These are phyloP conservation scores for Astragalus glycyphyllos DNA, from an alignment of 306 rosid species.

Conservation along the genomic window DNA sequence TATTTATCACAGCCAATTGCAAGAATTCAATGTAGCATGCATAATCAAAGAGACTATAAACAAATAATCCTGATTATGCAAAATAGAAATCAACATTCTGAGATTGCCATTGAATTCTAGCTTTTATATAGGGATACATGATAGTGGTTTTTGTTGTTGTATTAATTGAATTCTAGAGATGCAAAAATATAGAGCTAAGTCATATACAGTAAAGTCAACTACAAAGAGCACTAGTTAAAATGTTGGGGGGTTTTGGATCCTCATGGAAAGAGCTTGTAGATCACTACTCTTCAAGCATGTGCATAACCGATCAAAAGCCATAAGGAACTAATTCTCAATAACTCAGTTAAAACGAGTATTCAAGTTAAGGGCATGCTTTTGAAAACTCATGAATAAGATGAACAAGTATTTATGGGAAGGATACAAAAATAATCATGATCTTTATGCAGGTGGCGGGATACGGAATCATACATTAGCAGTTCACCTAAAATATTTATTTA, in stretches of 20 bases:
- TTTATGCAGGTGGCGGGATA: too few relatives aligned
- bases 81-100: slow-evolving; percentile 4
- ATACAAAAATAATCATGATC: neutral
- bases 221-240: neutral
- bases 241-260: neutral
- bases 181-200: slow-evolving; percentile 8
- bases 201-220: slow-evolving; percentile 8
- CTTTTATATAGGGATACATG: neutral
- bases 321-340: neutral
- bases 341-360: too few relatives aligned
- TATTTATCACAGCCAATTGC: slow-evolving; percentile 15
- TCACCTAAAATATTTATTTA: neutral
- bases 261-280: neutral
- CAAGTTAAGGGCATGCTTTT: too few relatives aligned
- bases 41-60: slow-evolving; percentile 7
- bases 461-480: neutral
- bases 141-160: neutral
- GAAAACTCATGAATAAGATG: slow-evolving; percentile 17
- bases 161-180: slow-evolving; percentile 10
- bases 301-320: neutral
- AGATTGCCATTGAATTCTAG: neutral
- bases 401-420: neutral
- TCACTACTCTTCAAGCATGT: slow-evolving; percentile 11
- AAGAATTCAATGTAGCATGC: slow-evolving; percentile 21
- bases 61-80: neutral